Conservation (phyloP, 2,329 filamentous ascomycete genomes). For the Aspergillaceae sp. region DNA sequence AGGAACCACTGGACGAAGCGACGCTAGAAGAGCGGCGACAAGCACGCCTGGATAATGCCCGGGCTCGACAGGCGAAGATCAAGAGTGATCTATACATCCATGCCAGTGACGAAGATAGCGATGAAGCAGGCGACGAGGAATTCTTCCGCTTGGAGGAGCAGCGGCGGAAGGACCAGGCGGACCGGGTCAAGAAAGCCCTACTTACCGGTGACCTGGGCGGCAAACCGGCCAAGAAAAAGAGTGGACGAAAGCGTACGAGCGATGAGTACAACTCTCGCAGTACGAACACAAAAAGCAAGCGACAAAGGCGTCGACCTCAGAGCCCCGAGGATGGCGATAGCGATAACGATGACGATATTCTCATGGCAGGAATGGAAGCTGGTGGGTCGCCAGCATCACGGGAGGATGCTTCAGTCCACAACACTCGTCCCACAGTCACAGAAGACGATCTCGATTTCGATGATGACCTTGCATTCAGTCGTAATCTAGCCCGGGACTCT, state of each 20-base stretch:
- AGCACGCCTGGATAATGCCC: constrained; percentile 56
- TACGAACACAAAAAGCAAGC: constrained; percentile 17
- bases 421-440: constrained; percentile 18
- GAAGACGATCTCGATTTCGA: constrained; percentile 27
- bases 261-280: constrained; percentile 5
- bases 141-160: constrained; percentile 73
- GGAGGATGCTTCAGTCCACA: constrained; percentile 10
- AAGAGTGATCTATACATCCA: constrained; percentile 79
- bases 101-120: constrained; percentile 81
- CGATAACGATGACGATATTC: constrained; percentile 23
- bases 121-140: constrained; percentile 60
- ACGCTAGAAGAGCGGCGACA: constrained; percentile 51
- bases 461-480: constrained; percentile 26
- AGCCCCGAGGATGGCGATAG: constrained; percentile 13
- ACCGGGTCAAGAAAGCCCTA: constrained; percentile 43
- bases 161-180: constrained; percentile 50
- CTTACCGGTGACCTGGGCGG: constrained; percentile 27
- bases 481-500: constrained; percentile 14
- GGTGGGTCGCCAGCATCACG: constrained; percentile 5
- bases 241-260: constrained; percentile 22
- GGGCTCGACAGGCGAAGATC: constrained; percentile 68
- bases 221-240: constrained; percentile 20
- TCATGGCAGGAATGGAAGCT: constrained; percentile 19
- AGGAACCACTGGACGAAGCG: constrained; percentile 55
- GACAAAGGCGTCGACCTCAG: constrained; percentile 16